Evolutionary conservation across 305 asterid species (phyloP).

Genomic region (Solanum chacoense): DNA sequence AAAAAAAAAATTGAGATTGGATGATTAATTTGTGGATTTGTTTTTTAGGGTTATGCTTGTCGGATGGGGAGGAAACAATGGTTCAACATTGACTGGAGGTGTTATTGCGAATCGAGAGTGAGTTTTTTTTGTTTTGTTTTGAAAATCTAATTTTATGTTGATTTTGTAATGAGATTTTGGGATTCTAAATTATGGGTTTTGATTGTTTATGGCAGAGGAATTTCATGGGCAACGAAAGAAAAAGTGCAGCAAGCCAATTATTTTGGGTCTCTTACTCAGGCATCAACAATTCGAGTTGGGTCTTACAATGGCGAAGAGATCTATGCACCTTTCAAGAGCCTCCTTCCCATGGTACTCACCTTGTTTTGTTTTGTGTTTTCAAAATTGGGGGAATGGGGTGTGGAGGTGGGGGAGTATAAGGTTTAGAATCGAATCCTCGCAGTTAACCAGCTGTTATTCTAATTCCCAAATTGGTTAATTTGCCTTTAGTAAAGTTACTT

Average conservation of each 20-base stretch:
- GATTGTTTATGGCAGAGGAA: constrained; percentile 49
- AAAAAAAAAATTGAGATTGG: not conserved
- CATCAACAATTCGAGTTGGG: constrained; percentile 79
- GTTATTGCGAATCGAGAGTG: constrained; percentile 90
- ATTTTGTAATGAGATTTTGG: not conserved
- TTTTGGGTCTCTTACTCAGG: constrained; percentile 90
- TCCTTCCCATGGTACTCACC: constrained; percentile 74
- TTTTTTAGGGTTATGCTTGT: constrained; percentile 83
- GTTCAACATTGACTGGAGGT: constrained; percentile 84
- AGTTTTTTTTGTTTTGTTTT: constrained; percentile 15
- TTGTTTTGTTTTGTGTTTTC: not conserved
- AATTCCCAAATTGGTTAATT: not conserved
- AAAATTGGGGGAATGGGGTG: not conserved
- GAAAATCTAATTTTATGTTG: not conserved
- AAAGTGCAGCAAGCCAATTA: constrained; percentile 86
- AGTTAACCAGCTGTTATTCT: not conserved
- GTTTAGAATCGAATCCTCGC: not conserved
- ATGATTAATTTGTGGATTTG: not conserved
- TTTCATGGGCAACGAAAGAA: constrained; percentile 96
- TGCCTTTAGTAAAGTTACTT: not conserved
- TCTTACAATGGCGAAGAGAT: constrained; percentile 95
- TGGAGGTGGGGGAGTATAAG: not conserved
- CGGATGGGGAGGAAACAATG: constrained; percentile 99
- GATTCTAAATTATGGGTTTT: not conserved
- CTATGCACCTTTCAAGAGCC: constrained; percentile 89